phyloP scores from a whole-genome alignment of 164 flowering plant genomes.

The Umbellularia californica region DNA sequence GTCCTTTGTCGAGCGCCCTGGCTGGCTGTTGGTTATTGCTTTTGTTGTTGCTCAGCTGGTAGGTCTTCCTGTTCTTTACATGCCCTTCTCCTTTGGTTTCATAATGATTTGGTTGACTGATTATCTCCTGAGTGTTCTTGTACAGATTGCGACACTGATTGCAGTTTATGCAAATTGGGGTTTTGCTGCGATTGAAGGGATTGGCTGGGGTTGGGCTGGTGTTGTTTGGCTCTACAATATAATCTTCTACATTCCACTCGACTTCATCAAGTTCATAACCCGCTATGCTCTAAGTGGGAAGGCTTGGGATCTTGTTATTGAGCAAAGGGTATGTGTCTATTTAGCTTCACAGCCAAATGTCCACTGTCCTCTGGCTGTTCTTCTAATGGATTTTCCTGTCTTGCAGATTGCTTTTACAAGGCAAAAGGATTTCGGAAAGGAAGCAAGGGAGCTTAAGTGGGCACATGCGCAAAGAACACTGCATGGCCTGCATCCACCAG shows the following conservation, averaged over 20 bases:
- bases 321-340: conserved; percentile 61
- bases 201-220: conserved; percentile 99
- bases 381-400: neutral
- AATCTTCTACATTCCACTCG: conserved; percentile 71
- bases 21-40: conserved; percentile 56
- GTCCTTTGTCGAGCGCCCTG: conserved; percentile 86
- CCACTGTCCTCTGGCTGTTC: neutral
- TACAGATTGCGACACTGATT: conserved; percentile 74
- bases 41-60: conserved; percentile 81
- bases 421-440: conserved; percentile 83
- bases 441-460: conserved; percentile 82
- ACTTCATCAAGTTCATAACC: conserved; percentile 61
- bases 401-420: conserved; percentile 86
- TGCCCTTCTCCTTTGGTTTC: neutral
- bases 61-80: neutral
- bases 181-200: conserved; percentile 83
- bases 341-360: neutral
- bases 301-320: conserved; percentile 91
- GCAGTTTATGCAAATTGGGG: conserved; percentile 90
- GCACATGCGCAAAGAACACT: conserved; percentile 89
- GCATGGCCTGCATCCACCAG: conserved; percentile 83
- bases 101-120: neutral
- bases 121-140: neutral
- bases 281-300: conserved; percentile 74
- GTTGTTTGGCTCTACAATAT: conserved; percentile 81